Evolutionary conservation across 2,329 filamentous ascomycete species (phyloP), one percentile per base, ranked within the genome.

Genomic region (Aspergillus sp.): DNA sequence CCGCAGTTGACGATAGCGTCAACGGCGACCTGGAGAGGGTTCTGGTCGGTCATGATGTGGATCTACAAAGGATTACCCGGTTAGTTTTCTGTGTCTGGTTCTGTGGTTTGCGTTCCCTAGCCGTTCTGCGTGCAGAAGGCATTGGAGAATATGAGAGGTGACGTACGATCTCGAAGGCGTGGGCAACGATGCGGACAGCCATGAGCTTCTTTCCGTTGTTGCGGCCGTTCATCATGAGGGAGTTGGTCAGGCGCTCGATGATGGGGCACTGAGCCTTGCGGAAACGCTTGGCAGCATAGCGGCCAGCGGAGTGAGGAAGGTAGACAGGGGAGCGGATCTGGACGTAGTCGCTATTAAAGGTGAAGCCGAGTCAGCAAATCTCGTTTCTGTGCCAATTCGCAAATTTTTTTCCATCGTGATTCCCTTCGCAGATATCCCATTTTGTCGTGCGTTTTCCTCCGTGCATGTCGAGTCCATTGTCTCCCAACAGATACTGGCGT

Each of bases 171-270:
- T 99, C 96, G 84, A 99, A 99, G 76, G 94, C 84, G 87, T 99
- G 95, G 74, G 93, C 93, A 77, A 99, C 93, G 75, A 99, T 99
- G 84, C 95, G 92, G 82, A 98, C 94, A 80, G 95, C 96, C 93
- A 96, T 97, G 80, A 98, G 89, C 92, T 99, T 99, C 91, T 99
- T 99, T 84, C 95, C 95, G 91, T 97, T 99, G 91, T 99, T 99
- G 85, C 95, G 95, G 84, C 95, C 95, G 90, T 99, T 96, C 94
- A 98, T 98, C 96, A 99, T 99, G 81, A 99, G 90, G 64, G 95
- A 98, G 91, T 99, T 99, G 88, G 95, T 99, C 76, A 99, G 90
- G 82, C 95, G 94, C 91, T 99, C 95, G 80, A 99, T 97, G 89
- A 99, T 98, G 77, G 95, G 95, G 91, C 95, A 99, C 88, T 98